These are phyloP conservation scores for Arthrobotrys conoides DNA, from an alignment of 2,329 filamentous ascomycete species.

Conservation along the genomic window DNA sequence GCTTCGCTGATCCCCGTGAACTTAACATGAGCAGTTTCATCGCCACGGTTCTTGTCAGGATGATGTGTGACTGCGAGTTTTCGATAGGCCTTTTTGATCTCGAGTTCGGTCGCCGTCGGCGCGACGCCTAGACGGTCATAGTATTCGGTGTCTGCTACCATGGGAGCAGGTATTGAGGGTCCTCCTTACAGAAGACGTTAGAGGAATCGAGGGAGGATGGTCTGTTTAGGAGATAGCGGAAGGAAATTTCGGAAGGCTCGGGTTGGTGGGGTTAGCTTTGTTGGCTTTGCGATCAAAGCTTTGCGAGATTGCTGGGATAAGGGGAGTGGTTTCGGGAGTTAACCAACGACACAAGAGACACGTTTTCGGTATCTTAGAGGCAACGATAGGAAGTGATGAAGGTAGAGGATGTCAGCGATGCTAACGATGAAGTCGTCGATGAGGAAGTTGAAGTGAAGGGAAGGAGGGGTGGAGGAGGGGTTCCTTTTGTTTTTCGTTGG, in stretches of 20 bases:
- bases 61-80: conserved; percentile 89
- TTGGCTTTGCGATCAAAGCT: conserved; percentile 21
- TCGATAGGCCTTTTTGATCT: conserved; percentile 97
- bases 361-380: conserved; percentile 16
- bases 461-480: conserved; percentile 27
- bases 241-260: conserved; percentile 5
- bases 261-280: conserved; percentile 35
- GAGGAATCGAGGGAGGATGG: neutral
- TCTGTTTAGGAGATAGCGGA: neutral
- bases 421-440: conserved; percentile 37
- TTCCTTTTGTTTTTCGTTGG: neutral
- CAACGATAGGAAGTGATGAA: conserved; percentile 29
- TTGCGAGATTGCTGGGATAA: conserved; percentile 19
- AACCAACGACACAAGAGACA: conserved; percentile 4
- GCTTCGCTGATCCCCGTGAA: conserved; percentile 80
- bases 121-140: conserved; percentile 84
- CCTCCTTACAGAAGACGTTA: neutral
- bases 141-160: conserved; percentile 91
- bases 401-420: neutral
- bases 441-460: conserved; percentile 35
- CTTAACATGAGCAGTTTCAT: conserved; percentile 91
- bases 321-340: conserved; percentile 24
- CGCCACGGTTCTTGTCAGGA: conserved; percentile 95
- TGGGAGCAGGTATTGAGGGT: conserved; percentile 67
- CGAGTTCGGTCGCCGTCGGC: conserved; percentile 86